Evolutionary conservation across 1,284 basidiomycete genomes (phyloP).

Genomic region (Melampsora larici-populina): DNA sequence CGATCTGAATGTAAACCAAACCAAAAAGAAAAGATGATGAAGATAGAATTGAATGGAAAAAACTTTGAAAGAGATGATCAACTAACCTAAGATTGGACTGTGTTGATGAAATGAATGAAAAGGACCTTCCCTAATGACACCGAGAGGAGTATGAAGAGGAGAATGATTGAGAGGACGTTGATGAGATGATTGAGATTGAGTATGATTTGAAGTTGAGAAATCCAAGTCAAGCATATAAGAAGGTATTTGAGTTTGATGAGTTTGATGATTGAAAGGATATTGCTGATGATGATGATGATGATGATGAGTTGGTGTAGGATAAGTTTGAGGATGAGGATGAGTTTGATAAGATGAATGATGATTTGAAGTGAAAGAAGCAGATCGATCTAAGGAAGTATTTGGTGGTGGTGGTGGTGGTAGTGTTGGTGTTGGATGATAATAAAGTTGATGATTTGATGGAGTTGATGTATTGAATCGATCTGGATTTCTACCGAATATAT

Average conservation of each 20-base stretch:
- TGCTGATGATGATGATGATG: background rate
- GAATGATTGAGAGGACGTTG: background rate
- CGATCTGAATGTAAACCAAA: background rate
- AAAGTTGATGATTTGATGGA: background rate
- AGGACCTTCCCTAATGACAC: conserved; percentile 13
- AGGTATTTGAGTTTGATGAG: background rate
- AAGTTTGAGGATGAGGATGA: background rate
- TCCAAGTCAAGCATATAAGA: background rate
- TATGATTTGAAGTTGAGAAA: background rate
- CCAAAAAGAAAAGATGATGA: background rate
- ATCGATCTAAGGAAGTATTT: too few relatives aligned
- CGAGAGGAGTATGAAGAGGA: background rate
- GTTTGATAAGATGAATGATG: conserved; percentile 4
- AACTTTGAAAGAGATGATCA: background rate
- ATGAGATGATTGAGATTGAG: background rate
- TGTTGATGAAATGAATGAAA: conserved; percentile 37
- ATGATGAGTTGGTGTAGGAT: background rate
- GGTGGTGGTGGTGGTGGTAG: too few relatives aligned
- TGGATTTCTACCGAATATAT: conserved; percentile 8
- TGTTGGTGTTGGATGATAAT: background rate
- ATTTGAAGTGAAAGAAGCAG: background rate
- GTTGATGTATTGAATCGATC: background rate
- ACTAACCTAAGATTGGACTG: conserved; percentile 21
- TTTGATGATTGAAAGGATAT: background rate
- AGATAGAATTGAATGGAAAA: background rate